Evolutionary conservation across 257 asterid genomes (phyloP).

Genomic region (Ballota nigra): DNA sequence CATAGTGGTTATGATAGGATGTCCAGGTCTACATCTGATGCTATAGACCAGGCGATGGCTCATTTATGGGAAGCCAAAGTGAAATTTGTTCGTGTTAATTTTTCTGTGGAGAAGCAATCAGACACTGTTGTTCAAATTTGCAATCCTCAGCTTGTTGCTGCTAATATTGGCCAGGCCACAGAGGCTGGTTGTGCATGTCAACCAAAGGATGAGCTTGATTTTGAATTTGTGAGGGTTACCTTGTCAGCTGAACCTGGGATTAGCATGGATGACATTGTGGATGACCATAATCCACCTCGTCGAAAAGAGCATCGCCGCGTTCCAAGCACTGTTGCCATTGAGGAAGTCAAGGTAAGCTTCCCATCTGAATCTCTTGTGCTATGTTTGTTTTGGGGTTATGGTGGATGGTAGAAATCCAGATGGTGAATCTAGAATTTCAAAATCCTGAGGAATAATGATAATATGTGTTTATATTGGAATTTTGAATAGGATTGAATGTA

Average conservation of each 20-base stretch:
- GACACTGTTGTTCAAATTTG: slow-evolving; percentile 9
- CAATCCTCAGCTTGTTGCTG: slow-evolving; percentile 22
- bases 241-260: slow-evolving; percentile 91
- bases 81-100: slow-evolving; percentile 56
- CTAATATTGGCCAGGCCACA: slow-evolving; percentile 34
- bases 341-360: slow-evolving; percentile 85
- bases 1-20: slow-evolving; percentile 81
- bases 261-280: slow-evolving; percentile 91
- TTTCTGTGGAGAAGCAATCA: slow-evolving; percentile 60
- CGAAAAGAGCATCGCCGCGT: slow-evolving; percentile 98
- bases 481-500: not conserved
- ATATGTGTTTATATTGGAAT: not conserved
- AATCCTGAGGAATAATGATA: not conserved
- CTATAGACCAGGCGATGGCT: slow-evolving; percentile 97
- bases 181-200: slow-evolving; percentile 48
- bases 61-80: slow-evolving; percentile 88
- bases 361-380: not conserved
- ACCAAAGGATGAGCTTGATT: slow-evolving; percentile 38
- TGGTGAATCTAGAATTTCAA: not conserved
- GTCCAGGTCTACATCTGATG: slow-evolving; percentile 93
- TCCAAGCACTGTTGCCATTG: slow-evolving; percentile 98
- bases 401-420: not conserved
- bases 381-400: not conserved
- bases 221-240: slow-evolving; percentile 51
- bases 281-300: slow-evolving; percentile 86